Percentiles rank a stretch among this genome's conserved stretches.
Evolutionary conservation across 2,329 filamentous ascomycete genomes (phyloP).

Genomic region (Fusarium concolor): DNA sequence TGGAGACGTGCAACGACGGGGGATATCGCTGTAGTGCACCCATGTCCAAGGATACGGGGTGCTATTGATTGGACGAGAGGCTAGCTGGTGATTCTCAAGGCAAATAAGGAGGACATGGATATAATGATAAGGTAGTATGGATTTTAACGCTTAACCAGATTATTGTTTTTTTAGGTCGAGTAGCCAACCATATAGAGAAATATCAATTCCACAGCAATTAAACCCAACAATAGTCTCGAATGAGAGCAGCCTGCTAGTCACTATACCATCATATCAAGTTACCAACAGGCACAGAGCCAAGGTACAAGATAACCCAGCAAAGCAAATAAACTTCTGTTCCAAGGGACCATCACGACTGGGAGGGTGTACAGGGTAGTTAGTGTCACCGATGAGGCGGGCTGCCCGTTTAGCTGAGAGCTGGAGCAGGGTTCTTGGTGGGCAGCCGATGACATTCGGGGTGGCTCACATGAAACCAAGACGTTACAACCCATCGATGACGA

Average conservation of each 20-base stretch:
- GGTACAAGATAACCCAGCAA: neutral
- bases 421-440: conserved; percentile 30
- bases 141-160: neutral
- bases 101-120: conserved; percentile 1
- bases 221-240: neutral
- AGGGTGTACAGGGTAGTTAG: conserved; percentile 24
- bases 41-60: conserved; percentile 21
- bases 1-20: conserved; percentile 12
- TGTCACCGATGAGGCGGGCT: conserved; percentile 39
- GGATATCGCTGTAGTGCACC: conserved; percentile 5
- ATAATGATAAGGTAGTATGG: neutral
- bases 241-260: neutral
- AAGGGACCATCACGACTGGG: conserved; percentile 22
- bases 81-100: conserved; percentile 12
- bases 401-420: conserved; percentile 36
- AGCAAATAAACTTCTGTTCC: conserved; percentile 20
- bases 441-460: conserved; percentile 37
- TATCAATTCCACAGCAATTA: conserved; percentile 12
- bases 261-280: neutral
- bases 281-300: neutral
- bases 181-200: conserved; percentile 6
- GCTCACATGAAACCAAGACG: conserved; percentile 38
- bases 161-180: neutral
- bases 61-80: conserved; percentile 19
- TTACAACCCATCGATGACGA: conserved; percentile 30